Evolutionary conservation across 768 basidiomycete species (phyloP).

Genomic region (Mycena sanguinolenta): DNA sequence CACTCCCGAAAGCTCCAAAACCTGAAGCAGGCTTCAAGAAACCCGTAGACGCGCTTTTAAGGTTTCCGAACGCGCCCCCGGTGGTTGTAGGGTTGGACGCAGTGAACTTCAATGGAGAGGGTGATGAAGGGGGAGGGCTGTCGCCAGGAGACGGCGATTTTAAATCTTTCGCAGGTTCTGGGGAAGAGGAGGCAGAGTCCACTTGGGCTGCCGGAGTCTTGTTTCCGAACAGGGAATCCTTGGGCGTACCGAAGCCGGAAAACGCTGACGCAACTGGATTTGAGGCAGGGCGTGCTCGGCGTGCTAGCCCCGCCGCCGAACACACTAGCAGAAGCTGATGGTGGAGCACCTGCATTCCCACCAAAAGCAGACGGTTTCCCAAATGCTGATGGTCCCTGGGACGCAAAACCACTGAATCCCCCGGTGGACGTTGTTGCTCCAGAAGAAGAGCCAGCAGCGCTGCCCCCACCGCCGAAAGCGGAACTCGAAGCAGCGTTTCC

Average conservation of each 20-base stretch:
- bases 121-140: slow-evolving; percentile 31
- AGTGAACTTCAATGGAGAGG: slow-evolving; percentile 37
- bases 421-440: slow-evolving; percentile 24
- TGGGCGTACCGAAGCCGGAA: slow-evolving; percentile 19
- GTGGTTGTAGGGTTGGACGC: slow-evolving; percentile 41
- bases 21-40: slow-evolving; percentile 54
- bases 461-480: slow-evolving; percentile 14
- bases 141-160: slow-evolving; percentile 34
- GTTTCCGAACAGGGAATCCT: slow-evolving; percentile 21
- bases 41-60: slow-evolving; percentile 50
- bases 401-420: slow-evolving; percentile 43
- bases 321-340: slow-evolving; percentile 7
- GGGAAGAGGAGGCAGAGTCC: slow-evolving; percentile 40
- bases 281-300: slow-evolving; percentile 1
- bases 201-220: slow-evolving; percentile 21
- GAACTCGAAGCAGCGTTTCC: slow-evolving; percentile 28
- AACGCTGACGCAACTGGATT: slow-evolving; percentile 29
- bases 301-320: slow-evolving; percentile 8
- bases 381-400: slow-evolving; percentile 46
- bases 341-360: slow-evolving; percentile 12
- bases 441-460: not conserved
- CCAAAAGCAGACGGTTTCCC: slow-evolving; percentile 31
- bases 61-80: slow-evolving; percentile 55
- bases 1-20: slow-evolving; percentile 59
- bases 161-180: slow-evolving; percentile 36